Evolutionary conservation across 495 filamentous ascomycete genomes (phyloP).

Genomic region (Thermothielavioides terrestris): DNA sequence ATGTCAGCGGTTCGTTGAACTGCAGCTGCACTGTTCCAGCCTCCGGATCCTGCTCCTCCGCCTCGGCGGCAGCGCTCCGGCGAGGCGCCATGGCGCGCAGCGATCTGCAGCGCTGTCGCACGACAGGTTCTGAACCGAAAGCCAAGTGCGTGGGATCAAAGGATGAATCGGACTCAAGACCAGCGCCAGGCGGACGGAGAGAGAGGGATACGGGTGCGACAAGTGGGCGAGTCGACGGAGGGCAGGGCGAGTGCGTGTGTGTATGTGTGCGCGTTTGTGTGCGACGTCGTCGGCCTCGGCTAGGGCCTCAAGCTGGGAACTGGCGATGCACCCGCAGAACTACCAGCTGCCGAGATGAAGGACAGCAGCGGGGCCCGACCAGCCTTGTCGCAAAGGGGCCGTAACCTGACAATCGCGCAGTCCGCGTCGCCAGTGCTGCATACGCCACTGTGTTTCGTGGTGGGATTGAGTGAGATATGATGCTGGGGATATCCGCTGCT

Average conservation of each 20-base stretch:
- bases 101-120: background rate
- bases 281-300: constrained; percentile 3
- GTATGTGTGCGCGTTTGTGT: constrained; percentile 10
- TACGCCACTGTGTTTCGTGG: background rate
- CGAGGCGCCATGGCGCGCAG: constrained; percentile 31
- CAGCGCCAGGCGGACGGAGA: background rate
- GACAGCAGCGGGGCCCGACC: no score
- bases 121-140: background rate
- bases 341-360: no score
- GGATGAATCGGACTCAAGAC: background rate
- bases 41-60: constrained; percentile 24
- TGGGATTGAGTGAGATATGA: no score
- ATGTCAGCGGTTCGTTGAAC: constrained; percentile 84
- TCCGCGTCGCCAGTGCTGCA: background rate
- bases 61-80: constrained; percentile 23
- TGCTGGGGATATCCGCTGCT: constrained; percentile 3
- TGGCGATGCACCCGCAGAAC: no score
- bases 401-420: background rate
- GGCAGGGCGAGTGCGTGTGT: no score
- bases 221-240: background rate
- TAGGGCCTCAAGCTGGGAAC: no score
- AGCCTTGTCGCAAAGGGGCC: no score
- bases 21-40: constrained; percentile 36
- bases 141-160: background rate
- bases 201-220: background rate